These are phyloP conservation scores for Arachis stenosperma DNA, from an alignment of 306 rosid genomes.

Conservation along the genomic window DNA sequence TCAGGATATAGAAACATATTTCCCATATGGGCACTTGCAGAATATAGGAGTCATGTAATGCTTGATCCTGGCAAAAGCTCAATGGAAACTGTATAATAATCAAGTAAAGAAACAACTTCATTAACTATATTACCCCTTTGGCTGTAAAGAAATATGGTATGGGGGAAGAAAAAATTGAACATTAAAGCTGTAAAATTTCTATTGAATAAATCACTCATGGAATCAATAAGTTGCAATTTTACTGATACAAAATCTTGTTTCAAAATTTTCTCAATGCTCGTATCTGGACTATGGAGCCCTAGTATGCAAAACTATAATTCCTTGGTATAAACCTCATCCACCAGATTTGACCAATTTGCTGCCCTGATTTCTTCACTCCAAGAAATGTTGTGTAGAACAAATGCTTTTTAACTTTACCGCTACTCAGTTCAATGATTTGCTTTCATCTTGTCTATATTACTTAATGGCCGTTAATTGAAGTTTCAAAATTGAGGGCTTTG, in stretches of 20 bases:
- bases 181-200: neutral
- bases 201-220: neutral
- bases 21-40: constrained; percentile 84
- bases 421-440: neutral
- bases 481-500: constrained; percentile 11
- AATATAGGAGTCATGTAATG: constrained; percentile 51
- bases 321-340: constrained; percentile 11
- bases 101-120: neutral
- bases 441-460: constrained; percentile 6
- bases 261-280: constrained; percentile 24
- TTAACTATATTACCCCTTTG: neutral
- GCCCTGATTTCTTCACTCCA: constrained; percentile 11
- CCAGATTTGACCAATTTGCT: constrained; percentile 23
- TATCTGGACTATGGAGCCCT: neutral
- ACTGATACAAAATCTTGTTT: neutral
- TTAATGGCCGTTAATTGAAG: neutral
- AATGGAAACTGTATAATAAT: neutral
- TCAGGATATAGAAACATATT: constrained; percentile 70
- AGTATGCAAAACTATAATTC: constrained; percentile 4
- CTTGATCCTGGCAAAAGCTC: constrained; percentile 6
- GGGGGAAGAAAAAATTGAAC: neutral
- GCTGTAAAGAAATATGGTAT: neutral
- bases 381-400: neutral
- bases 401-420: neutral
- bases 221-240: constrained; percentile 12